Conservation (phyloP, 768 basidiomycete species). For the Hebeloma cylindrosporum region DNA sequence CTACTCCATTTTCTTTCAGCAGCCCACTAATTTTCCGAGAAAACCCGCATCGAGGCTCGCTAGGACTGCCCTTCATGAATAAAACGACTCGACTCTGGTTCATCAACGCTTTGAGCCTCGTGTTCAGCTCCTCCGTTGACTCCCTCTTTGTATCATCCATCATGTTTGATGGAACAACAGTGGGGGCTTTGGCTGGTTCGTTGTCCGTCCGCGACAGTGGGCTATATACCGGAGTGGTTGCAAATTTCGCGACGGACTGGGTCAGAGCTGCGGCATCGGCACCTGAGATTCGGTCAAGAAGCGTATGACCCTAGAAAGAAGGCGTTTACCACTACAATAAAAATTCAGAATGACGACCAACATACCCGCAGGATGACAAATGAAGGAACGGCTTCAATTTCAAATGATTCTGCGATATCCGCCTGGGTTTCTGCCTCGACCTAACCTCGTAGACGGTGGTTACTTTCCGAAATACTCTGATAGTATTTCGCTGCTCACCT, state of each 20-base stretch:
- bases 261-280: conserved; percentile 74
- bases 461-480: too few species aligned
- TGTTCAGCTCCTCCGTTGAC: conserved; percentile 63
- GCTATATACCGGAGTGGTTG: conserved; percentile 33
- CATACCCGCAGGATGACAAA: conserved; percentile 78
- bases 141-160: conserved; percentile 37
- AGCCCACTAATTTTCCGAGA: conserved; percentile 72
- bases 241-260: conserved; percentile 58
- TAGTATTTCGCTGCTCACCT: conserved; percentile 58
- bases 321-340: conserved; percentile 1
- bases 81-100: conserved; percentile 73
- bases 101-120: conserved; percentile 73
- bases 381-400: conserved; percentile 85
- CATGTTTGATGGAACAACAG: conserved; percentile 17
- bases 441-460: too few species aligned
- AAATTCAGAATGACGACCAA: background rate
- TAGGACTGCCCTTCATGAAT: conserved; percentile 90
- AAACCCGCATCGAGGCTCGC: conserved; percentile 81
- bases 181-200: conserved; percentile 34
- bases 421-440: conserved; percentile 79
- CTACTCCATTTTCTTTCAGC: conserved; percentile 60
- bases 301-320: conserved; percentile 75
- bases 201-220: conserved; percentile 53
- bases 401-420: conserved; percentile 91
- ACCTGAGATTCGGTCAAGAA: conserved; percentile 77